phyloP scores from a whole-genome alignment of 1,284 basidiomycete species.

The Sanghuangporus baumii region DNA sequence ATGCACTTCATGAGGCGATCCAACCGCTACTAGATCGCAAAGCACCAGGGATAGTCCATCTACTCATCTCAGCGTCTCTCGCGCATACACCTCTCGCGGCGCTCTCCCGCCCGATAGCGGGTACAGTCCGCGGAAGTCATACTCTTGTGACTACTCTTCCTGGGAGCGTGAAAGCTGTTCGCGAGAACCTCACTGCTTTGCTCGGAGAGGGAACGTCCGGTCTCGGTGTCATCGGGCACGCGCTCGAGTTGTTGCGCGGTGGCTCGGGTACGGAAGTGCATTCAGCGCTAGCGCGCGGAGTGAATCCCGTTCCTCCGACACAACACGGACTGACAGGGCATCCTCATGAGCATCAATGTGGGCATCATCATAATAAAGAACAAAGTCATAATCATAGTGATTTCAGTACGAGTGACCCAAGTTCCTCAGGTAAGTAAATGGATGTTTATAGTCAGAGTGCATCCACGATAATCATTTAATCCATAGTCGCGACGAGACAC shows the following conservation, averaged over 20 bases:
- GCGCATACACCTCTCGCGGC: slow-evolving; percentile 76
- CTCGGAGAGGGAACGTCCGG: slow-evolving; percentile 28
- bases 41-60: slow-evolving; percentile 76
- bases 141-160: slow-evolving; percentile 78
- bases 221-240: slow-evolving; percentile 58
- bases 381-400: slow-evolving; percentile 38
- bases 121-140: slow-evolving; percentile 46
- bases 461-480: slow-evolving; percentile 28
- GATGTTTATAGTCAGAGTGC: slow-evolving; percentile 28
- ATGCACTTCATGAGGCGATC: slow-evolving; percentile 48
- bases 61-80: slow-evolving; percentile 64
- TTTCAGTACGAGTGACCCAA: slow-evolving; percentile 15
- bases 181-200: slow-evolving; percentile 67
- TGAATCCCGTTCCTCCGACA: slow-evolving; percentile 15
- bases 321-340: slow-evolving; percentile 19
- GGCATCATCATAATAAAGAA: slow-evolving; percentile 29
- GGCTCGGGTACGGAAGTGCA: slow-evolving; percentile 63
- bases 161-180: slow-evolving; percentile 80
- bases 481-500: slow-evolving; percentile 56
- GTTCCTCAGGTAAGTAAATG: slow-evolving; percentile 15
- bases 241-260: slow-evolving; percentile 70
- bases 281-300: slow-evolving; percentile 29
- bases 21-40: slow-evolving; percentile 64
- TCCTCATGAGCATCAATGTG: slow-evolving; percentile 18
- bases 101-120: slow-evolving; percentile 76